Evolutionary conservation across 176 grass and related monocot genomes (phyloP).

Genomic region (Aegilops tauschii): DNA sequence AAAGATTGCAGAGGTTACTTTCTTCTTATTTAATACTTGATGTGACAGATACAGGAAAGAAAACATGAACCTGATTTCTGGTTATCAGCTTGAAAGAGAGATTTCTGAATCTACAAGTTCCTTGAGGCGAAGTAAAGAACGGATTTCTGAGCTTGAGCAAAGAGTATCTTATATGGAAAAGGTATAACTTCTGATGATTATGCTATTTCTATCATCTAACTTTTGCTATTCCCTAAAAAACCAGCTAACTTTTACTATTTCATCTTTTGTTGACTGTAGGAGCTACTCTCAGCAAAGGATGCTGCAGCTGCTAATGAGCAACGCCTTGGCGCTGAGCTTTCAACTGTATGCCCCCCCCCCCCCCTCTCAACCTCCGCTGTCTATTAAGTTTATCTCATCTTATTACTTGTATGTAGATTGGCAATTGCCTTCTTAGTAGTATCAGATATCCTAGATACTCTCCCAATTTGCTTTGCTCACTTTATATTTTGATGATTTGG

Average conservation of each 20-base stretch:
- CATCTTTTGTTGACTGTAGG: constrained; percentile 49
- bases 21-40: constrained; percentile 16
- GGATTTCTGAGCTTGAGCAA: constrained; percentile 64
- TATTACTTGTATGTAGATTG: not conserved
- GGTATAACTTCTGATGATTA: constrained; percentile 44
- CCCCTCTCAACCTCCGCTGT: not conserved
- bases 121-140: constrained; percentile 68
- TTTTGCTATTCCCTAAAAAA: constrained; percentile 22
- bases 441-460: not conserved
- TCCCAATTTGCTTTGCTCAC: not conserved
- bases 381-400: not conserved
- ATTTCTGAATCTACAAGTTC: constrained; percentile 62
- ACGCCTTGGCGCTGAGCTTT: constrained; percentile 60
- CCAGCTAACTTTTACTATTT: constrained; percentile 35
- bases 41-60: constrained; percentile 6
- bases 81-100: constrained; percentile 86
- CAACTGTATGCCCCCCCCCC: constrained; percentile 53
- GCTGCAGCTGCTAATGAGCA: constrained; percentile 72
- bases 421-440: not conserved
- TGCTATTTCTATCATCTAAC: constrained; percentile 11
- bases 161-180: constrained; percentile 77
- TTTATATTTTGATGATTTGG: not conserved
- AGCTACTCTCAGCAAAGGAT: constrained; percentile 73
- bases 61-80: not conserved
- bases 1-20: constrained; percentile 71